These are phyloP conservation scores for Beauveria medogensis DNA, from an alignment of 2,329 filamentous ascomycete genomes.

Conservation along the genomic window DNA sequence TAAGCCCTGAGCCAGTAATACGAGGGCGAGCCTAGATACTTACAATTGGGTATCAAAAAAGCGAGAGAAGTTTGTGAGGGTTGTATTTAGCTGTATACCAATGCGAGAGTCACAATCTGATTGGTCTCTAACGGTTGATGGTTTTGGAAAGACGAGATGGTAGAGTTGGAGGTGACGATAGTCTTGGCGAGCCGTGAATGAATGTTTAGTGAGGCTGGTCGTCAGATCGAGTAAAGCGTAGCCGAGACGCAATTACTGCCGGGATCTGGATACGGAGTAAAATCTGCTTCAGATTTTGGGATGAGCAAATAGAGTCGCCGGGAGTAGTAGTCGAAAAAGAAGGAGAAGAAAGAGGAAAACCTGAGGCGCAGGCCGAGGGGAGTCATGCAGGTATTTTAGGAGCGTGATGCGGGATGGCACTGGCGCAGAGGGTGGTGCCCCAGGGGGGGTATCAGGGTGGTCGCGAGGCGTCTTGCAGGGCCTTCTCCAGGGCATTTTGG, in stretches of 20 bases:
- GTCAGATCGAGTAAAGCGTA: slow-evolving; percentile 9
- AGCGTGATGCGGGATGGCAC: slow-evolving; percentile 12
- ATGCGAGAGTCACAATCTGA: not conserved
- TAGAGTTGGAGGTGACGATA: not conserved
- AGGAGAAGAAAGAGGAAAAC: slow-evolving; percentile 18
- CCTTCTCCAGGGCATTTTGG: not conserved
- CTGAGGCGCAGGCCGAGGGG: slow-evolving; percentile 19
- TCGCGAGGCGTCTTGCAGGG: not conserved
- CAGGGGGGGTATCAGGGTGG: not conserved
- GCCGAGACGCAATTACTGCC: slow-evolving; percentile 6
- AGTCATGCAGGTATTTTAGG: slow-evolving; percentile 20
- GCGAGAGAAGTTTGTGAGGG: not conserved
- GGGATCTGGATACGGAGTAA: not conserved
- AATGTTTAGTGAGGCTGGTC: not conserved
- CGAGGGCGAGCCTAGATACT: not conserved
- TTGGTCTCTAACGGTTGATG: not conserved
- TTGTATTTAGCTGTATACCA: not conserved
- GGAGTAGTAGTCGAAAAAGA: not conserved
- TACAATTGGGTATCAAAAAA: not conserved
- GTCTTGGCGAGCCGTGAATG: not conserved
- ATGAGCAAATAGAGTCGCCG: not conserved
- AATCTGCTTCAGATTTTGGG: not conserved
- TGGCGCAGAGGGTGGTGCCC: slow-evolving; percentile 14
- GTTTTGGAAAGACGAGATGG: not conserved
- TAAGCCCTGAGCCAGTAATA: not conserved